These are phyloP conservation scores for Actinomortierella wolfii DNA, from an alignment of 371 early-diverging fungal genomes.

Conservation along the genomic window DNA sequence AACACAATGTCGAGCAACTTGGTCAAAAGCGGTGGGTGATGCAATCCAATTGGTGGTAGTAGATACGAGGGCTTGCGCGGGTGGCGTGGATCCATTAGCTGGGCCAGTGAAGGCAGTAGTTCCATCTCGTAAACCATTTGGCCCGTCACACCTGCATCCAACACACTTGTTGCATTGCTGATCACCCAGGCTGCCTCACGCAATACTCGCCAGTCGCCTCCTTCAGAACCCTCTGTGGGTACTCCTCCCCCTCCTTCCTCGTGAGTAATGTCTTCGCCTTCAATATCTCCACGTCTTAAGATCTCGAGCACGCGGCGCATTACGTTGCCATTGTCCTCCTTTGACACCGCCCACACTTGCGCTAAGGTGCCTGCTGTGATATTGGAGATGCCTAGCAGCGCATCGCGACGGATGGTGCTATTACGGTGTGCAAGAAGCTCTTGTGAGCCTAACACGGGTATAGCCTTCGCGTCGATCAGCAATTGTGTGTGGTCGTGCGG, in stretches of 20 bases:
- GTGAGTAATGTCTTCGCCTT: slow-evolving; percentile 19
- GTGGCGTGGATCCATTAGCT: slow-evolving; percentile 33
- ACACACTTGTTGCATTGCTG: slow-evolving; percentile 55
- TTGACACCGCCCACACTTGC: slow-evolving; percentile 49
- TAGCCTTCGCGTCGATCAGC: slow-evolving; percentile 50
- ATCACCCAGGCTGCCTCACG: slow-evolving; percentile 60
- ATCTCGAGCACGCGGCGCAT: slow-evolving; percentile 49
- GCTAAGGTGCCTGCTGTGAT: slow-evolving; percentile 55
- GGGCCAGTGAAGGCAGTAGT: slow-evolving; percentile 34
- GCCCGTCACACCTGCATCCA: slow-evolving; percentile 45
- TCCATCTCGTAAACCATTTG: slow-evolving; percentile 35
- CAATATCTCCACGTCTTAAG: slow-evolving; percentile 34
- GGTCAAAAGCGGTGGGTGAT: slow-evolving; percentile 24
- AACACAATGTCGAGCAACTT: slow-evolving; percentile 40
- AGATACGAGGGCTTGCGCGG: slow-evolving; percentile 22
- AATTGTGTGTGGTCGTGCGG: slow-evolving; percentile 49
- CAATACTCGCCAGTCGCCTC: slow-evolving; percentile 58
- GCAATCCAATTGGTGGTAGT: slow-evolving; percentile 28
- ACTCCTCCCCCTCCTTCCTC: slow-evolving; percentile 46
- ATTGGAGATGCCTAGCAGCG: slow-evolving; percentile 57
- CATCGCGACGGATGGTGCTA: slow-evolving; percentile 54
- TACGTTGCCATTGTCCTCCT: slow-evolving; percentile 39
- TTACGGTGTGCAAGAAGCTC: slow-evolving; percentile 34
- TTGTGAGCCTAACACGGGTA: slow-evolving; percentile 33
- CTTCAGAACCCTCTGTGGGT: slow-evolving; percentile 25